Evolutionary conservation across 257 asterid species (phyloP).

Genomic region (Gardenia jasminoides): DNA sequence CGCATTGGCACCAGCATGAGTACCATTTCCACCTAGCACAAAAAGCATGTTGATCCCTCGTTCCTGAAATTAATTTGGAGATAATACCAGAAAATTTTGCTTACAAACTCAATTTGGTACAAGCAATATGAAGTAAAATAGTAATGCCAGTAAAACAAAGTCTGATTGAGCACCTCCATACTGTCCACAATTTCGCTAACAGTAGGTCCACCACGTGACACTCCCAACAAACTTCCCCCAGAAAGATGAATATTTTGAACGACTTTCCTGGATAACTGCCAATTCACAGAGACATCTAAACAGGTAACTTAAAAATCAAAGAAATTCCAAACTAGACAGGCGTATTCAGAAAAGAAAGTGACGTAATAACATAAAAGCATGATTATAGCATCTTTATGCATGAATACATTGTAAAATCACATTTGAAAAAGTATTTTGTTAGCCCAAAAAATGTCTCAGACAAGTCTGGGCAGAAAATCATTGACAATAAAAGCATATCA

Average conservation of each 20-base stretch:
- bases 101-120: neutral
- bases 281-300: constrained; percentile 7
- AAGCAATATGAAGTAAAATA: constrained; percentile 9
- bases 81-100: constrained; percentile 18
- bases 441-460: neutral
- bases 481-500: neutral
- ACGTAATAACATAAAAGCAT: neutral
- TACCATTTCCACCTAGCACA: constrained; percentile 97
- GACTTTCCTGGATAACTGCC: constrained; percentile 80
- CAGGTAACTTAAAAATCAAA: neutral
- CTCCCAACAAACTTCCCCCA: constrained; percentile 97
- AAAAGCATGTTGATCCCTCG: constrained; percentile 93
- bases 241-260: constrained; percentile 95
- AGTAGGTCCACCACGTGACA: constrained; percentile 94
- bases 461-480: neutral
- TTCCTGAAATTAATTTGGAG: constrained; percentile 51
- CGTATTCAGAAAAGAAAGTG: neutral
- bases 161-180: constrained; percentile 56
- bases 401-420: neutral
- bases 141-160: constrained; percentile 8
- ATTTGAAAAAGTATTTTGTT: constrained; percentile 8
- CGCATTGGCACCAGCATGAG: constrained; percentile 98
- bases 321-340: neutral
- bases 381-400: neutral
- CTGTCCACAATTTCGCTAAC: constrained; percentile 81